phyloP scores from a whole-genome alignment of 495 filamentous ascomycete species.

The Daldinia bambusicola region DNA sequence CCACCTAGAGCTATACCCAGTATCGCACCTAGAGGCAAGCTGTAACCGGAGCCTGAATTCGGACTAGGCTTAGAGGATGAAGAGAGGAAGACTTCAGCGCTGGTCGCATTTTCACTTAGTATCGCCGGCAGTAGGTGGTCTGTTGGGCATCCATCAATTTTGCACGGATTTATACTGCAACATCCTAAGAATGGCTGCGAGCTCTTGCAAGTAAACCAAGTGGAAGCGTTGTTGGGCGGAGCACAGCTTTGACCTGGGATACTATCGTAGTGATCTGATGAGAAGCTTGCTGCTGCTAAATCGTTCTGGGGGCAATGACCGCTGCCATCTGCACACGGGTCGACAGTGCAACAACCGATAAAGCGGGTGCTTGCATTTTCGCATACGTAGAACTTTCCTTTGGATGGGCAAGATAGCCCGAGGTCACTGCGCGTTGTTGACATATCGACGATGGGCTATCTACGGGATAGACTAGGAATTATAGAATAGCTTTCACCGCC shows the following conservation, averaged over 20 bases:
- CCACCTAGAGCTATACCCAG: conserved; percentile 36
- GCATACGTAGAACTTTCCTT: conserved; percentile 41
- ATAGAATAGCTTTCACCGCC: conserved; percentile 16
- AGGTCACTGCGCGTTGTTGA: conserved; percentile 29
- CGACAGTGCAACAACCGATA: conserved; percentile 39
- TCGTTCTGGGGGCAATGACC: conserved; percentile 30
- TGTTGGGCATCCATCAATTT: conserved; percentile 39
- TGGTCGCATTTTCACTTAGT: conserved; percentile 22
- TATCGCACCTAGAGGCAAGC: conserved; percentile 32
- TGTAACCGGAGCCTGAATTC: conserved; percentile 8
- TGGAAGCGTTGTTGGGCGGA: conserved; percentile 21
- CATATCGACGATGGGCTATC: conserved; percentile 15
- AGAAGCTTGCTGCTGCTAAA: conserved; percentile 32
- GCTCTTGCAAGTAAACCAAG: conserved; percentile 39
- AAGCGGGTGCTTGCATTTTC: conserved; percentile 32
- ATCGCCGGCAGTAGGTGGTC: conserved; percentile 33
- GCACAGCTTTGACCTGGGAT: conserved; percentile 36
- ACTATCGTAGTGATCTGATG: conserved; percentile 33
- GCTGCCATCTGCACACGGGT: conserved; percentile 43
- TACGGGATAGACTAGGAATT: conserved; percentile 11
- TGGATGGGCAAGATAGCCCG: conserved; percentile 37
- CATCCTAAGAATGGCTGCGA: conserved; percentile 41
- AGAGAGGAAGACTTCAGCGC: conserved; percentile 35
- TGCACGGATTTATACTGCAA: conserved; percentile 30
- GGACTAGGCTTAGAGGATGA: conserved; percentile 21